Base-by-base conservation (phyloP, 2,329 filamentous ascomycete species). In the Fusarium sp. region DNA sequence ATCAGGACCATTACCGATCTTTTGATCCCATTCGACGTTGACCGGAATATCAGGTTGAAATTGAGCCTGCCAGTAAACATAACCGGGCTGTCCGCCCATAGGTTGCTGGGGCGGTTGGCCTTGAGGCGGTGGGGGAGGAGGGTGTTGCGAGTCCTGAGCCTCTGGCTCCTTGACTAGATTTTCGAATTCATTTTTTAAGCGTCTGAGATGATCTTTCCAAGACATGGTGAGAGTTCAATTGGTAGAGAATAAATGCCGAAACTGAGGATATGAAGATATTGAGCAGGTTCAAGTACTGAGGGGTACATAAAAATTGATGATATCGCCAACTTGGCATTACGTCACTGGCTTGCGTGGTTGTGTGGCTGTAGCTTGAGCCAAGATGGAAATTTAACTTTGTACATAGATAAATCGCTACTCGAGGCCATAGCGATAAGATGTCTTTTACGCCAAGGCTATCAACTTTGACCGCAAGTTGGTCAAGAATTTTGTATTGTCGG, bases 1-100 rank as follows among this genome's bases (percentile, higher is more conserved):
- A 67, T 85, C 80, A n/a, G 79, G 80, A 26, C 85, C 85, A 31
- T 81, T 81, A 26, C 81, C 80, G 42, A 82, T 76, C 70, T 86
- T 83, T 28, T 83, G 80, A 5, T 83, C 75, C 76, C 86, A 88
- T 61, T 86, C 80, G 4, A 76, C 72, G 0, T 76, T 77, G 4
- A 87, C 76, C 0, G 82, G 78, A 3, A 77, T 75, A 12, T 77
- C 73, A 1, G 81, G 77, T 26, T 76, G 72, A 65, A 87, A 85
- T 7, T 76, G 77, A 1, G 84, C 80, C 55, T 78, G 78, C 84
- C 84, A 87, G 73, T 86, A 86, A 3, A 75, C 63, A 15, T 64
- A 59, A 15, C 53, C 63, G 5, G 29, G n/a, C 22, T 54, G 61
- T 35, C 25, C 69, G 46, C 13, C 57, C 55, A 42, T 61, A 53